Base-by-base conservation (phyloP, 768 basidiomycete species). In the Rhodotorula taiwanensis region DNA sequence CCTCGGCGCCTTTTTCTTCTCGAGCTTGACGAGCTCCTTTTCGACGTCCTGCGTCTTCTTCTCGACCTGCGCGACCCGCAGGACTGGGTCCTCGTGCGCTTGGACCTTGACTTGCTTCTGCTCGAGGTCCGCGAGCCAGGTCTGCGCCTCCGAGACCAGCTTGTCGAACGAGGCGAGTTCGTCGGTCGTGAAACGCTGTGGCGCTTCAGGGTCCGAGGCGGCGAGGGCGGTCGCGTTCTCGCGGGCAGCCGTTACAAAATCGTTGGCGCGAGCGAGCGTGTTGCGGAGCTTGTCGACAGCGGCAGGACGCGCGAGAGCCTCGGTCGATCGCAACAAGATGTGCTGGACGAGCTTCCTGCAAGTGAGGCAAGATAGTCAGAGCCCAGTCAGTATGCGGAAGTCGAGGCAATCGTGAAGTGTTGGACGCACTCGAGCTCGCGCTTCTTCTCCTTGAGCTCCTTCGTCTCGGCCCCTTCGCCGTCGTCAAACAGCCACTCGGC, bases 271-370 rank as follows among this genome's bases (percentile, higher is more conserved):
- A 33, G 72, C 69, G 70, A 80, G 74, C 81, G 85, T 62, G 83
- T 87, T 76, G 81, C 86, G 88, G 83, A 99, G 77, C 84, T 90
- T 87, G 72, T 90, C 87, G 58, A 98, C 79, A 2, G 86, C 84
- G 66, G 83, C 81, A 5, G 88, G 87, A 77, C 95, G 91, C 33
- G 84, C 84, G 67, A 87, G 83, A 50, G 88, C 86, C 77, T 99
- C 95, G 74, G 84, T 82, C 78, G 92, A 90, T 18, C 95, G 88
- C 74, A 86, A 82, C 11, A 58, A 52, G 51, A 69, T 53, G 48
- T 67, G 59, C 52, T 89, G 81, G 66, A 95, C 84, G 8, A 90
- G 89, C 42, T 80, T 79, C 72, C 97, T 94, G 61, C 90, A 76
- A 77, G 89, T 92, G 70, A 41, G 55, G 31, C 23, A 15, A 33